Evolutionary conservation across 257 asterid genomes (phyloP).

Genomic region (Thymus mandschuricus): DNA sequence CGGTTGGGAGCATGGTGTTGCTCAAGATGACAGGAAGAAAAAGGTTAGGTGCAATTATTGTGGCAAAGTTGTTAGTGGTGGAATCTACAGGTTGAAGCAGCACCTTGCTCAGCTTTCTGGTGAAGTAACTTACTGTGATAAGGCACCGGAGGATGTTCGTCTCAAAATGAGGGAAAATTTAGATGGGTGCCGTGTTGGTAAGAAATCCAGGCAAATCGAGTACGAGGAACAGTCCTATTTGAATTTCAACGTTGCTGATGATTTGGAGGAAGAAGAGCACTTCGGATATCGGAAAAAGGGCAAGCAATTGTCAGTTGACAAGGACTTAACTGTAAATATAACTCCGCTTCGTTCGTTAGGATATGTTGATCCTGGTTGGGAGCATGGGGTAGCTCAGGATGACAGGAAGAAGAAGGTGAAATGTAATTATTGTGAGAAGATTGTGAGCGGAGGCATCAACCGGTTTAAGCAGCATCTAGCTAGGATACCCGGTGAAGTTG

Average conservation of each 20-base stretch:
- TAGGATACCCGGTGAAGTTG: constrained; percentile 93
- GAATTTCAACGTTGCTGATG: constrained; percentile 56
- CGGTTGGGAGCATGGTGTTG: constrained; percentile 93
- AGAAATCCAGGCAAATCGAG: constrained; percentile 68
- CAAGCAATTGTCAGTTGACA: constrained; percentile 64
- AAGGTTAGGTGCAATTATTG: constrained; percentile 91
- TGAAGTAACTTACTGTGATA: constrained; percentile 88
- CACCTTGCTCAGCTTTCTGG: constrained; percentile 91
- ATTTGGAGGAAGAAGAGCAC: constrained; percentile 66
- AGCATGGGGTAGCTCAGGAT: constrained; percentile 91
- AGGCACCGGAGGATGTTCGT: constrained; percentile 85
- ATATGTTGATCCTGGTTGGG: constrained; percentile 97
- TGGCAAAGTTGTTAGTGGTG: constrained; percentile 92
- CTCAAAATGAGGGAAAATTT: constrained; percentile 74
- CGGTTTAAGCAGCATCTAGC: constrained; percentile 95
- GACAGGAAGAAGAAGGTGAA: constrained; percentile 93
- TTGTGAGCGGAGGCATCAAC: constrained; percentile 92
- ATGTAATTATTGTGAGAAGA: constrained; percentile 90
- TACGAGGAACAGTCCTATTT: constrained; percentile 76
- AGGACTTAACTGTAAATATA: constrained; percentile 61
- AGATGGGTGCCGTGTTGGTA: constrained; percentile 83
- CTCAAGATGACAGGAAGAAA: constrained; percentile 89
- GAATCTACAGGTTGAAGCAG: constrained; percentile 89
- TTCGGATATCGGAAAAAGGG: constrained; percentile 64
- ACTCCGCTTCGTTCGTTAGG: constrained; percentile 91